phyloP scores from a whole-genome alignment of 2,329 filamentous ascomycete species.

The Pyrenophora seminiperda region DNA sequence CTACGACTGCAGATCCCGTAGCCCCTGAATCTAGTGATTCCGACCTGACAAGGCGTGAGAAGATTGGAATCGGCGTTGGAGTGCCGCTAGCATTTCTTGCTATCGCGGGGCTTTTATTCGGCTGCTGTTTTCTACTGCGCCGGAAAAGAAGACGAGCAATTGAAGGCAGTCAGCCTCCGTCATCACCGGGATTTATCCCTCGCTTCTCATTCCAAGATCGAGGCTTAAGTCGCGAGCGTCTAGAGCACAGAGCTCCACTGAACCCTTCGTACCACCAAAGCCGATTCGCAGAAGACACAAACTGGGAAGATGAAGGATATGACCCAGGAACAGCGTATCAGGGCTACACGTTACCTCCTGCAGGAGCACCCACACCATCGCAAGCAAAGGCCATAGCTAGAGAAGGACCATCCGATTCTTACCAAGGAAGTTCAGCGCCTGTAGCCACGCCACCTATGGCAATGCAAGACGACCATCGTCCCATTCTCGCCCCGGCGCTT shows the following conservation, averaged over 20 bases:
- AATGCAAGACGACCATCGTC: conserved; percentile 23
- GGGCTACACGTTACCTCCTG: conserved; percentile 11
- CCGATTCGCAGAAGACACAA: conserved; percentile 21
- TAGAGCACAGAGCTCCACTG: conserved; percentile 32
- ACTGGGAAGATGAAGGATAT: conserved; percentile 42
- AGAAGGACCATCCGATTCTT: neutral
- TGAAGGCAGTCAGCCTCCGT: conserved; percentile 37
- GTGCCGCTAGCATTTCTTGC: conserved; percentile 64
- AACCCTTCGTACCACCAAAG: conserved; percentile 22
- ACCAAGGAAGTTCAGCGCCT: conserved; percentile 5
- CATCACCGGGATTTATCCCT: conserved; percentile 46
- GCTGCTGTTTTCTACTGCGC: conserved; percentile 35
- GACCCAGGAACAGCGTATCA: conserved; percentile 18
- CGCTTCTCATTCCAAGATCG: conserved; percentile 44
- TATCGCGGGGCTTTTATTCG: conserved; percentile 46
- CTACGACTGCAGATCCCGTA: conserved; percentile 21
- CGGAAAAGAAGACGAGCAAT: conserved; percentile 28
- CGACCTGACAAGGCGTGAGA: conserved; percentile 33
- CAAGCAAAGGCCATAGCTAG: conserved; percentile 1
- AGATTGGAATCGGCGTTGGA: conserved; percentile 45
- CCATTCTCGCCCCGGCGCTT: conserved; percentile 34
- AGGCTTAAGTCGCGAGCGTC: conserved; percentile 16
- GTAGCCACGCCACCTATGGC: conserved; percentile 11
- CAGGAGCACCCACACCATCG: conserved; percentile 4
- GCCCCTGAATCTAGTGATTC: conserved; percentile 23